Conservation (phyloP, 768 basidiomycete species). For the Hirschioporus abietinus region DNA sequence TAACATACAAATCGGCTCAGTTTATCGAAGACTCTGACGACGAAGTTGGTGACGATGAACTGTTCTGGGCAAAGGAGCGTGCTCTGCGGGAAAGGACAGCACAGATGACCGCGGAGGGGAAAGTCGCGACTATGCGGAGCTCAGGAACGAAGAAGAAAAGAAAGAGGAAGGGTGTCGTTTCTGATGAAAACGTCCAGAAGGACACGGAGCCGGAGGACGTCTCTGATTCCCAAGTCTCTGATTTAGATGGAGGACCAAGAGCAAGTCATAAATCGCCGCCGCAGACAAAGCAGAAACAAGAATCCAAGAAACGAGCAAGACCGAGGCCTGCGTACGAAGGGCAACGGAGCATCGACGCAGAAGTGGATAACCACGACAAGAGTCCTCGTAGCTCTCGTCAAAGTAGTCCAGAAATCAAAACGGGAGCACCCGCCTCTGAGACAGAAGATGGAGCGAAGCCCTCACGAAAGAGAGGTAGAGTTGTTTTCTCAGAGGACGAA, state of each 20-base stretch:
- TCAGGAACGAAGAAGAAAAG: slow-evolving; percentile 51
- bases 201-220: background rate
- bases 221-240: background rate
- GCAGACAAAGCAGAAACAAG: slow-evolving; percentile 4
- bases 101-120: slow-evolving; percentile 35
- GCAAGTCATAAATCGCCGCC: background rate
- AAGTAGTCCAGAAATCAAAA: background rate
- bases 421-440: background rate
- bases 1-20: slow-evolving; percentile 81
- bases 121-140: slow-evolving; percentile 41
- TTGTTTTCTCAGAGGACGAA: slow-evolving; percentile 14
- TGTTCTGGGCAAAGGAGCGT: slow-evolving; percentile 76
- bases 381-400: background rate
- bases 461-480: slow-evolving; percentile 3
- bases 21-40: slow-evolving; percentile 91
- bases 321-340: slow-evolving; percentile 3
- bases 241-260: background rate
- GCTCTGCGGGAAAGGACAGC: slow-evolving; percentile 47
- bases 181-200: slow-evolving; percentile 3
- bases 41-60: slow-evolving; percentile 75
- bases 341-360: background rate
- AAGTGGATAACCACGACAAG: background rate
- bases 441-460: background rate
- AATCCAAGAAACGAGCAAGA: background rate
- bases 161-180: slow-evolving; percentile 24